Evolutionary conservation across 768 basidiomycete species (phyloP).

Genomic region (Boletus fagicola): DNA sequence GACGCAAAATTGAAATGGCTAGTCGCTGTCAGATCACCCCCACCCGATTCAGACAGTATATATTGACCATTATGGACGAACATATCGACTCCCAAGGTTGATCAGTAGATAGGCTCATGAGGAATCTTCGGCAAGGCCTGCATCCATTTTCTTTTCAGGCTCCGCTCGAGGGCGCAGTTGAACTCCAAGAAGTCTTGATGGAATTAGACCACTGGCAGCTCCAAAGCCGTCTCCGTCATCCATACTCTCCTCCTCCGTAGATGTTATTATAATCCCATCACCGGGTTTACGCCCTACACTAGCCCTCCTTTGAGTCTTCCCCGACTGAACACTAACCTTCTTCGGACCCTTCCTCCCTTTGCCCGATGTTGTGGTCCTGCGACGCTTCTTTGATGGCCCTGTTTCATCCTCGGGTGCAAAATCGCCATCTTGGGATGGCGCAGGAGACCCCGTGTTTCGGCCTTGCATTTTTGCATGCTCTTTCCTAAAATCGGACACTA

Average conservation of each 20-base stretch:
- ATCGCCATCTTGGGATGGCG: constrained; percentile 28
- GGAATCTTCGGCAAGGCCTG: constrained; percentile 7
- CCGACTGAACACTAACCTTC: not conserved
- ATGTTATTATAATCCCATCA: not conserved
- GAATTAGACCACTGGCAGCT: not conserved
- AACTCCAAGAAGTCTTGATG: constrained; percentile 28
- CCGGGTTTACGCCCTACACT: not conserved
- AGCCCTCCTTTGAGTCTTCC: constrained; percentile 4
- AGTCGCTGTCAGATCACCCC: constrained; percentile 1
- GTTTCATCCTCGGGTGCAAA: constrained; percentile 27
- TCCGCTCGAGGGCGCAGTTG: constrained; percentile 44
- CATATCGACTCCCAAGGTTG: not conserved
- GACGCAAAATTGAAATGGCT: not conserved
- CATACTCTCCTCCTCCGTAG: constrained; percentile 17
- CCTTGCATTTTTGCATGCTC: constrained; percentile 27
- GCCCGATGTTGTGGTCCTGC: constrained; percentile 19
- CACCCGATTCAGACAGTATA: not conserved
- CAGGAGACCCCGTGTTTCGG: constrained; percentile 14
- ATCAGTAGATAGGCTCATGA: constrained; percentile 2
- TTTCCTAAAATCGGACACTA: constrained; percentile 78
- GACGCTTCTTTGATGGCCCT: constrained; percentile 34
- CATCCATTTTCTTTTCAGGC: constrained; percentile 24
- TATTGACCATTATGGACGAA: not conserved
- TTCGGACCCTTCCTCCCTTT: constrained; percentile 8
- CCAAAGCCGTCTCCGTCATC: constrained; percentile 12